Base-by-base conservation (phyloP, 345 rosid genomes). In the Boechera retrofracta region DNA sequence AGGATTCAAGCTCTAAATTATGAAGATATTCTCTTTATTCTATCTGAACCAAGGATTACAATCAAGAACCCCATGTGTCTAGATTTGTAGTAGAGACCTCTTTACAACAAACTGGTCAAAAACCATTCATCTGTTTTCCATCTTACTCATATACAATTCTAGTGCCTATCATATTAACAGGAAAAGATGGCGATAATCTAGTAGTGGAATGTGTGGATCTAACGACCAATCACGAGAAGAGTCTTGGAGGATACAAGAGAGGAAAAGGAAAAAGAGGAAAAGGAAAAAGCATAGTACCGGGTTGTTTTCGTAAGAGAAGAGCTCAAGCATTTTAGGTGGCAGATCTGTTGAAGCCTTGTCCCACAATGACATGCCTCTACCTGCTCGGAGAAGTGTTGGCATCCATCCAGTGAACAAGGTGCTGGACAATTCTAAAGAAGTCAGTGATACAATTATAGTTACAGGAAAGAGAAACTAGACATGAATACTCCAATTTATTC, bases 401-500 rank as follows among this genome's bases (percentile, higher is more conserved):
- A 92, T 84, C 97, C 97, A 92, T 73, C 97, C 95, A 0, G 93
- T 89, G 63, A 92, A 55, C 79, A 89, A 83, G 69, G 97, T 92
- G 82, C 95, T 92, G 87, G 66, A 69, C 2, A 55, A 48, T 4
- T 35, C 66, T 33, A 54, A 7, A 56, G 16, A 53, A 44, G 45
- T 77, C 48, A 77, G 75, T 42, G 32, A 69, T 75, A 26, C 67
- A 4, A 49, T 28, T 18, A 45, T 32, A 55, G 36, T 36, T 3
- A 72, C 29, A 48, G 2, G 2, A 61, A 11, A 47, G 36, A 29
- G 33, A 7, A 51, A 45, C 64, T 18, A 42, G 29, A 21, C 42
- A 39, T 39, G 42, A 39, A 39, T 39, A 39, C 41, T 36, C 39
- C 39, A 36, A 2, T 36, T 36, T 8, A 18, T 10, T 42, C 42